Base-by-base conservation (phyloP, 2,329 filamentous ascomycete species). In the Calonectria pseudoturangicola region DNA sequence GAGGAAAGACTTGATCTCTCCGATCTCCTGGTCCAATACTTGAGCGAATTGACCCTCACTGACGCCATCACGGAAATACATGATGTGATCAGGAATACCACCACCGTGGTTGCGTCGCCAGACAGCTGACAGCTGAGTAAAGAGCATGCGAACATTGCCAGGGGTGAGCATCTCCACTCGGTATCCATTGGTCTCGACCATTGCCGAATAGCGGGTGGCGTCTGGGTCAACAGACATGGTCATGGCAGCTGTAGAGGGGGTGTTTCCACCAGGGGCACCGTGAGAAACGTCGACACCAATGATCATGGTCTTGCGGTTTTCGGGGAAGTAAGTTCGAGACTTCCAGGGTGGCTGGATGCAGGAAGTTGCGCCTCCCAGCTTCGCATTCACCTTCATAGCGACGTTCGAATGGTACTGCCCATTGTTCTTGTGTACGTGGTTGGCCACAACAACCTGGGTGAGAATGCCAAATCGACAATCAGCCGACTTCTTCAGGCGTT, bases 341-440 rank as follows among this genome's bases (percentile, higher is more conserved):
- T 80, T 83, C 83, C 83, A 85, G 0, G 84, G 81, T 6, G 82
- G 78, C 15, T 76, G 74, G 1, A 84, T 84, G 54, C 82, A 87
- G 66, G 86, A 92, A 1, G 95, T 98, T 0, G 91, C 89, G 7
- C 97, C 97, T 16, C 97, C 97, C 2, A 99, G 89, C 86, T 99
- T 99, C 4, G 95, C 94, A 79, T 99, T 98, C 76, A 99, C 92
- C 86, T 99, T 99, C 95, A 99, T 97, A 75, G 92, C 90, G 0
- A 99, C 95, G 74, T 99, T 99, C 1, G 94, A 97, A 79, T 94
- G 93, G 84, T 98, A 98, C 79, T 99, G 97, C 0, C 89, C 89
- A 27, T 93, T 91, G 18, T 90, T 91, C 81, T 93, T 93, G 45
- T 86, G 79, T 0, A 96, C 94, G 72, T 97, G 93, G 0, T 86